phyloP scores from a whole-genome alignment of 306 rosid species.

The Glycine tomentella region DNA sequence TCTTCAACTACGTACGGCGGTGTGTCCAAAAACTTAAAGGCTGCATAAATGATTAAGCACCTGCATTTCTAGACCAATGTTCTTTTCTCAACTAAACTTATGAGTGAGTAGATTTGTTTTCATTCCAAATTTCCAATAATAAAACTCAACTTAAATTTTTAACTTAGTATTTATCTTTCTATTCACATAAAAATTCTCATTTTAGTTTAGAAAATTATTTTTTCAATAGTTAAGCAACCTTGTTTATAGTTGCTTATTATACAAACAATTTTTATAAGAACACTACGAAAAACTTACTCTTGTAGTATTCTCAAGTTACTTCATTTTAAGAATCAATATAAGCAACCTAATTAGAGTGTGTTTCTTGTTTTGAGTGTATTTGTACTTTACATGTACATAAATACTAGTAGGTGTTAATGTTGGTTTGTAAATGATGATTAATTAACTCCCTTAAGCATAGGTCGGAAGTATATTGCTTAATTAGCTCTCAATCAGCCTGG shows the following conservation, averaged over 20 bases:
- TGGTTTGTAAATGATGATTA: neutral
- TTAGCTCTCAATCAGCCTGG: conserved; percentile 23
- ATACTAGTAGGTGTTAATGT: neutral
- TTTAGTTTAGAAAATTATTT: no score
- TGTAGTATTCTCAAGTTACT: no score
- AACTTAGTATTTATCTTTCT: no score
- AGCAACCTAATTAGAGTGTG: neutral
- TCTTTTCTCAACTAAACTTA: neutral
- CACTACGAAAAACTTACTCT: no score
- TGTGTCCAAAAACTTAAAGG: conserved; percentile 1
- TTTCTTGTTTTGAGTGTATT: neutral
- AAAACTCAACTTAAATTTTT: no score
- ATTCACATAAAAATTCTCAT: no score
- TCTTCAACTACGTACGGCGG: conserved; percentile 30
- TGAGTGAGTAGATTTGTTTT: neutral
- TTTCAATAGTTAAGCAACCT: no score
- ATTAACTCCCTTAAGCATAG: neutral
- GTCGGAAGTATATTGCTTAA: neutral
- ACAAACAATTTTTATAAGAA: no score
- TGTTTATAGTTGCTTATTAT: no score
- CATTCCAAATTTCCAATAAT: no score
- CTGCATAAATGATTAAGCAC: neutral
- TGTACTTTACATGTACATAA: neutral
- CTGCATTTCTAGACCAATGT: conserved; percentile 18
- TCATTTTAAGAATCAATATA: no score